Conservation (phyloP, 768 basidiomycete species). For the Tulasnella sp. region DNA sequence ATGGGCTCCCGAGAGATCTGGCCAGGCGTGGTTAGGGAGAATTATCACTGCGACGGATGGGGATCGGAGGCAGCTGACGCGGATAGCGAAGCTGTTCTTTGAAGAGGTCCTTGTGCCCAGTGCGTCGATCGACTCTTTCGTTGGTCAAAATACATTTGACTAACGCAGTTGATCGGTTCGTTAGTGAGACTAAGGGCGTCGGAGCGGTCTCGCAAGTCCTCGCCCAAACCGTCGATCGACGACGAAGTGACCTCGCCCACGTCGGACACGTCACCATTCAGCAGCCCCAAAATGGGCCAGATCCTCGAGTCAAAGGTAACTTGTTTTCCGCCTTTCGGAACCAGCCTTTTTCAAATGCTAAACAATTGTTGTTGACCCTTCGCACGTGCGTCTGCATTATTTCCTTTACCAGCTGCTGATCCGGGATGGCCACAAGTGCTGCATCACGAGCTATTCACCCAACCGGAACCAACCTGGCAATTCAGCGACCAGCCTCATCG, state of each 20-base stretch:
- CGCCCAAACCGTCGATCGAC: background rate
- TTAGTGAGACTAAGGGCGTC: background rate
- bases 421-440: constrained; percentile 14
- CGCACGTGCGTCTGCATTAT: background rate
- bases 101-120: constrained; percentile 9
- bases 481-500: background rate
- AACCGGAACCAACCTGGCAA: background rate
- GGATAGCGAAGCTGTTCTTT: background rate
- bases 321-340: background rate
- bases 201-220: background rate
- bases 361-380: background rate
- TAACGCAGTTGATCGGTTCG: background rate
- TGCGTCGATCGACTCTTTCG: background rate
- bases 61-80: background rate
- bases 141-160: background rate
- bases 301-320: background rate
- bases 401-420: background rate
- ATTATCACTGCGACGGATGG: constrained; percentile 13
- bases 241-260: constrained; percentile 7
- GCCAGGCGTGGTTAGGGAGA: constrained; percentile 13
- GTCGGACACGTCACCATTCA: constrained; percentile 7
- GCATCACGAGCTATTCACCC: background rate
- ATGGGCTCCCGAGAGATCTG: background rate
- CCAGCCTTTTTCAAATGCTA: background rate
- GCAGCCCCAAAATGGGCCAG: constrained; percentile 1